Conservation (phyloP, 78 protist species). For the Protostelium mycophagum region DNA sequence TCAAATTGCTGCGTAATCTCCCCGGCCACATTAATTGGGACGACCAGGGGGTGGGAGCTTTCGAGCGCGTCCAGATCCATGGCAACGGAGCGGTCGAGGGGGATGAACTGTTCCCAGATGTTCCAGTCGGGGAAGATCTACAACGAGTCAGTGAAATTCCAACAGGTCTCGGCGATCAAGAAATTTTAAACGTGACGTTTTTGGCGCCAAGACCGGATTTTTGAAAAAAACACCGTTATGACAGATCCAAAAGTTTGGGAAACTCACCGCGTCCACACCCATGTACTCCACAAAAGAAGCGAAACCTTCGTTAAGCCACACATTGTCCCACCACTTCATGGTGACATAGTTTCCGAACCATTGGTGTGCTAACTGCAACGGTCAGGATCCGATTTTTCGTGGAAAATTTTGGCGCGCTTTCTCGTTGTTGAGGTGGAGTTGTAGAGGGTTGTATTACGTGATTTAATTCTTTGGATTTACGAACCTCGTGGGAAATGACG, state of each 20-base stretch:
- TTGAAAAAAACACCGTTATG: too few species aligned
- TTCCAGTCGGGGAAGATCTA: constrained; percentile 67
- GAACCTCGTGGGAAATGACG: not conserved
- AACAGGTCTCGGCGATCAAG: not conserved
- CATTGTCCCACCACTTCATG: constrained; percentile 92
- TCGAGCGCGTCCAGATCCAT: constrained; percentile 51
- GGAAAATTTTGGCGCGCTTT: not conserved
- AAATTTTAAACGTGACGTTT: too few species aligned
- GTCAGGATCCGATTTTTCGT: not conserved
- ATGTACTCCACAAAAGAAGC: constrained; percentile 74
- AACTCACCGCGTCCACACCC: constrained; percentile 26
- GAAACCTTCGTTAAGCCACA: constrained; percentile 90
- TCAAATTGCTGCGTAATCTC: constrained; percentile 78
- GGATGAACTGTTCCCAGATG: constrained; percentile 23
- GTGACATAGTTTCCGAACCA: constrained; percentile 96
- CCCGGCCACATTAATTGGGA: constrained; percentile 13
- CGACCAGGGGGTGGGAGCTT: constrained; percentile 76
- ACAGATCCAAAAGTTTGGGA: not conserved
- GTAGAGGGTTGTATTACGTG: not conserved
- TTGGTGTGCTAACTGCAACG: constrained; percentile 66
- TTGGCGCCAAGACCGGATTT: too few species aligned
- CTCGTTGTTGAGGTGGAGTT: constrained; percentile 32
- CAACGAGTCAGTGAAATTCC: not conserved
- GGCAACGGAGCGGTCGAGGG: not conserved
- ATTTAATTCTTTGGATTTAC: not conserved